These are phyloP conservation scores for Grosmannia clavigera DNA, from an alignment of 2,329 filamentous ascomycete species.

Conservation along the genomic window DNA sequence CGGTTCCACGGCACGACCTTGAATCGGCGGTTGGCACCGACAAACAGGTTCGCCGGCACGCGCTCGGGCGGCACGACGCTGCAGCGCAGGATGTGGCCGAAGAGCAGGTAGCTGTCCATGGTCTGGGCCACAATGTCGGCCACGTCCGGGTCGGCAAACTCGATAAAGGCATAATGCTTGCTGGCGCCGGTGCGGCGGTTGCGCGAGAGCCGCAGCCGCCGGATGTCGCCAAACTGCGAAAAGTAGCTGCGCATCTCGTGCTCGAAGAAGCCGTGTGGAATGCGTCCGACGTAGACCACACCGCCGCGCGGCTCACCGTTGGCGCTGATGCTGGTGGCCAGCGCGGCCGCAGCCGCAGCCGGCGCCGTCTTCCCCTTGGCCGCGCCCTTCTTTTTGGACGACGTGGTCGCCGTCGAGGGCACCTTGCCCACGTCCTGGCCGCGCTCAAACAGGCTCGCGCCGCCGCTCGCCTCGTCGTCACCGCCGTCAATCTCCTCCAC, in stretches of 20 bases:
- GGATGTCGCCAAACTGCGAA: constrained; percentile 78
- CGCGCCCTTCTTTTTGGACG: not conserved
- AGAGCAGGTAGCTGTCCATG: constrained; percentile 96
- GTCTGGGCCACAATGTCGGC: constrained; percentile 87
- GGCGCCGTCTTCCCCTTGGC: not conserved
- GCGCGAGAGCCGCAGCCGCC: constrained; percentile 67
- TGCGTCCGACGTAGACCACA: constrained; percentile 76
- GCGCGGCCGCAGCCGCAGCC: constrained; percentile 12
- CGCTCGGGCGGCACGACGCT: constrained; percentile 54
- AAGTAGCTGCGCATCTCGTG: constrained; percentile 91
- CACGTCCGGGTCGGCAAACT: constrained; percentile 67
- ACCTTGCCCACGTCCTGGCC: constrained; percentile 14
- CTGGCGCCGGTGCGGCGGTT: constrained; percentile 85
- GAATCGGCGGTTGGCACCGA: constrained; percentile 81
- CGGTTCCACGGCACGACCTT: constrained; percentile 77
- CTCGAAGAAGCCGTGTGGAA: constrained; percentile 73
- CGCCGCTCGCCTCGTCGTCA: constrained; percentile 4
- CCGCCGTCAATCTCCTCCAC: constrained; percentile 1
- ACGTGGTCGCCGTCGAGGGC: constrained; percentile 3
- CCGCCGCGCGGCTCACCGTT: constrained; percentile 36
- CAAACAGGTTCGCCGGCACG: constrained; percentile 72
- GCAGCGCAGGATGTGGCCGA: constrained; percentile 86
- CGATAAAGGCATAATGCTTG: constrained; percentile 91
- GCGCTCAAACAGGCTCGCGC: constrained; percentile 10
- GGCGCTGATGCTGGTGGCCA: constrained; percentile 24